Percentiles rank a stretch among this genome's conserved stretches.
Conservation (phyloP, 2,329 filamentous ascomycete genomes). For the Diaporthe vexans region DNA sequence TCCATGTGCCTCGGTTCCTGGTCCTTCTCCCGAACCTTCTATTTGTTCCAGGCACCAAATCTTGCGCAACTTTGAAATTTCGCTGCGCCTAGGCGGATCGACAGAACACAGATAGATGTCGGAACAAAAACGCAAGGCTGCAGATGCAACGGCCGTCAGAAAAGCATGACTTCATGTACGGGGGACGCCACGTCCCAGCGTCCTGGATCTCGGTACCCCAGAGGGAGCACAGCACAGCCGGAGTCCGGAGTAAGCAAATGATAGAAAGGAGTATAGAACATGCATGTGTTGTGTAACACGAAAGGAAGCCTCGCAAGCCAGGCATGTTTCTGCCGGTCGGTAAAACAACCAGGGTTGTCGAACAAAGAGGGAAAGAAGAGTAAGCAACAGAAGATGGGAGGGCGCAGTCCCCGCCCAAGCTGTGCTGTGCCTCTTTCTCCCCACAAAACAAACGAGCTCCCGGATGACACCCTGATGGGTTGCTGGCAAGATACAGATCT, state of each 20-base stretch:
- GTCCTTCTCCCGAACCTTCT: conserved; percentile 12
- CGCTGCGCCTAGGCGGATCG: conserved; percentile 7
- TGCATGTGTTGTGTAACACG: conserved; percentile 34
- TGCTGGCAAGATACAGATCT: conserved; percentile 29
- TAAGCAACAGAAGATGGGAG: conserved; percentile 26
- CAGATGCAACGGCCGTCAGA: conserved; percentile 25
- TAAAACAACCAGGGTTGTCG: conserved; percentile 10
- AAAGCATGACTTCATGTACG: conserved; percentile 34
- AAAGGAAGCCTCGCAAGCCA: conserved; percentile 1
- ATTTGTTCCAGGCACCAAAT: conserved; percentile 3
- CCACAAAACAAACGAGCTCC: conserved; percentile 26
- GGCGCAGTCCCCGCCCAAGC: conserved; percentile 10
- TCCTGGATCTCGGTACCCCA: conserved; percentile 31
- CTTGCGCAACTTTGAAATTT: not conserved
- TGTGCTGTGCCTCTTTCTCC: conserved; percentile 28
- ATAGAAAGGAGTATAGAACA: conserved; percentile 23
- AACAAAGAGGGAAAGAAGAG: not conserved
- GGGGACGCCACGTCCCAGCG: conserved; percentile 34
- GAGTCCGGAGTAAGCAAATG: conserved; percentile 28
- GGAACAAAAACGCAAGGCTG: conserved; percentile 6
- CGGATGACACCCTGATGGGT: conserved; percentile 19
- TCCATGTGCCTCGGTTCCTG: conserved; percentile 1
- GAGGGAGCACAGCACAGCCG: conserved; percentile 17
- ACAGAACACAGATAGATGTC: conserved; percentile 12
- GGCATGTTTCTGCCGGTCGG: conserved; percentile 11